Conservation (phyloP, 139 green algal genomes). For the Volvox africanus region DNA sequence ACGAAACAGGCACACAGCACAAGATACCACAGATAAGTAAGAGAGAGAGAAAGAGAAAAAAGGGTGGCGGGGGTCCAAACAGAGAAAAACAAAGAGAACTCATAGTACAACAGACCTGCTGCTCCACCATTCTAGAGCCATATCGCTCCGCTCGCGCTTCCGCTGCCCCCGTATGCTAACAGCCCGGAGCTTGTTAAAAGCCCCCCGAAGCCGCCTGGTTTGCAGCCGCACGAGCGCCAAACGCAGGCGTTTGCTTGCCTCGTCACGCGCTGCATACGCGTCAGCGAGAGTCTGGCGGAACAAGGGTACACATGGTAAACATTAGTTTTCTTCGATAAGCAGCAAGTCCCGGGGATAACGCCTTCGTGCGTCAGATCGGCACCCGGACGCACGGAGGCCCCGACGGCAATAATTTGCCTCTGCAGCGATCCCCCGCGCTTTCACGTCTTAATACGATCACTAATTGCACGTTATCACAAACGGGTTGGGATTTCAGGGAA, state of each 20-base stretch:
- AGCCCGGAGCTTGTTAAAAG: conserved; percentile 33
- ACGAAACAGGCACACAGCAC: no score
- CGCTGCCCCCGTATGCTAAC: not conserved
- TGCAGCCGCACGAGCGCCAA: conserved; percentile 9
- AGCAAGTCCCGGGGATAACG: no score
- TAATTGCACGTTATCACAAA: not conserved
- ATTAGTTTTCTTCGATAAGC: not conserved
- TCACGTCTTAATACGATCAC: not conserved
- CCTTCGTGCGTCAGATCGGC: no score
- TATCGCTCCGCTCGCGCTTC: not conserved
- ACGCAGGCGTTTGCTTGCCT: not conserved
- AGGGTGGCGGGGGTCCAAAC: no score
- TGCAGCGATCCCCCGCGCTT: not conserved
- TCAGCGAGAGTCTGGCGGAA: not conserved
- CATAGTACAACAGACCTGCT: conserved; percentile 10
- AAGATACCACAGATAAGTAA: no score
- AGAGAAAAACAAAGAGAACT: no score
- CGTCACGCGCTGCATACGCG: not conserved
- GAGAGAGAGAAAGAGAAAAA: no score
- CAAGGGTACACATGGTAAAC: not conserved
- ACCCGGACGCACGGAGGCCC: no score
- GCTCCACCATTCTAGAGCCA: conserved; percentile 13
- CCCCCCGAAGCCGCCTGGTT: not conserved
- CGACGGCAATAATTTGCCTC: no score
- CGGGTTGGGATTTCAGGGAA: no score